These are phyloP conservation scores for Nemania abortiva DNA, from an alignment of 2,329 filamentous ascomycete genomes.

Conservation along the genomic window DNA sequence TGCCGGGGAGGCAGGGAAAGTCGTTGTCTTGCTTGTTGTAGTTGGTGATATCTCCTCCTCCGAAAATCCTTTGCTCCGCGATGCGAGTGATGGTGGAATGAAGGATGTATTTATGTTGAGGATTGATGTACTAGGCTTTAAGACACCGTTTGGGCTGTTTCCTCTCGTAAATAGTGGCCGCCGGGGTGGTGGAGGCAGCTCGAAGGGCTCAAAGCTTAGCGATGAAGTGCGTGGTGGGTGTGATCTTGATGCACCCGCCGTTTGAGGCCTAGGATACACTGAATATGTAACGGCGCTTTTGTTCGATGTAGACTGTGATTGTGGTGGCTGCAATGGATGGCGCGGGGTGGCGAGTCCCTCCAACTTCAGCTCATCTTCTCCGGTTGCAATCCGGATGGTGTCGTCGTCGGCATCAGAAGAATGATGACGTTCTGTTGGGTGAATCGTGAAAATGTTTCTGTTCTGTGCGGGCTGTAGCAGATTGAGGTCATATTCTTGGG, in stretches of 20 bases:
- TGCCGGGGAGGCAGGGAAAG: constrained; percentile 46
- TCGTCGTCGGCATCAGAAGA: constrained; percentile 42
- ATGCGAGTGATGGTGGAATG: constrained; percentile 25
- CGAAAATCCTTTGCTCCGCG: constrained; percentile 8
- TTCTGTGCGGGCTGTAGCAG: constrained; percentile 36
- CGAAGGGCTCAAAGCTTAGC: constrained; percentile 42
- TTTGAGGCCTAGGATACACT: constrained; percentile 56
- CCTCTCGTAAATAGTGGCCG: constrained; percentile 43
- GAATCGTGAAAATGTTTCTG: constrained; percentile 42
- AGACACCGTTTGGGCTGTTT: constrained; percentile 45
- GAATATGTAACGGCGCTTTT: constrained; percentile 53
- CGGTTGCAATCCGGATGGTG: constrained; percentile 43
- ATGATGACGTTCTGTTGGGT: constrained; percentile 29
- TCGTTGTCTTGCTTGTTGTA: constrained; percentile 28
- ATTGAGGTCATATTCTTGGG: constrained; percentile 41
- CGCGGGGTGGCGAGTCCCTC: constrained; percentile 42
- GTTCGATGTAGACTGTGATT: constrained; percentile 36
- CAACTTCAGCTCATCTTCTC: constrained; percentile 43
- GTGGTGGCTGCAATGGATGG: constrained; percentile 34
- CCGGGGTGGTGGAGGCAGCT: constrained; percentile 45
- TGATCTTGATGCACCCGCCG: constrained; percentile 32
- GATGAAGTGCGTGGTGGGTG: constrained; percentile 54
- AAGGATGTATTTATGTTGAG: constrained; percentile 37
- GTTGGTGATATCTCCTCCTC: constrained; percentile 22
- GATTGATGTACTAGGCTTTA: constrained; percentile 38